Base-by-base conservation (phyloP, 2,329 filamentous ascomycete genomes). In the Raffaelea arxii region DNA sequence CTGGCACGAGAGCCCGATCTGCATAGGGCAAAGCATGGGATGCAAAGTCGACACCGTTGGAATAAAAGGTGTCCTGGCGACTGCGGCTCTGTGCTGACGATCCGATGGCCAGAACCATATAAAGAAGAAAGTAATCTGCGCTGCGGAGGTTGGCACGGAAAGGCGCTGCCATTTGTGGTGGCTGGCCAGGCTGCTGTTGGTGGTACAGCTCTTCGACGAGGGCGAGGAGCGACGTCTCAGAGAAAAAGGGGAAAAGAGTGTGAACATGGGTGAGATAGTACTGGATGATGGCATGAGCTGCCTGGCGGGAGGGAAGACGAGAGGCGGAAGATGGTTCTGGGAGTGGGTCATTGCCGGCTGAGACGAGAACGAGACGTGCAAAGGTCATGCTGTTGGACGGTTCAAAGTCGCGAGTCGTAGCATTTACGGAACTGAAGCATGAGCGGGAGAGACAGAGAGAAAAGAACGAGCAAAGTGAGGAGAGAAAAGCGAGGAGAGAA, bases 381-480 rank as follows among this genome's bases (percentile, higher is more conserved):
- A 96, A 96, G 1, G 89, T 95, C 77, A 95, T 94, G 57, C 87
- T 88, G 50, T 80, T 84, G 48, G 90, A 88, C 9, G 88, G 84
- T 61, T 94, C 88, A 59, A 96, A 96, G 63, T 97, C 92, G 59
- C 89, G 78, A 2, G 90, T 91, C 0, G 90, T 96, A 24, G 92
- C 90, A 68, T 95, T 94, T 59, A 98, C 87, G 5, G 91, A 88
- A 47, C 88, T 92, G 56, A 16, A 42, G 14, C 7, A 18, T 12
- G 16, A 30, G 16, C 27, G 9, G n/a, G n/a, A n/a, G n/a, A n/a
- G n/a, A n/a, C n/a, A n/a, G n/a, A n/a, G n/a, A n/a, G n/a, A n/a
- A n/a, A n/a, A n/a, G n/a, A n/a, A n/a, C n/a, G n/a, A n/a, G n/a
- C n/a, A n/a, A 16, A 16, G 9, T 9, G 9, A 9, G 27, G 27